Base-by-base conservation (phyloP, 2,329 filamentous ascomycete species). In the Gnomoniopsis sp. region DNA sequence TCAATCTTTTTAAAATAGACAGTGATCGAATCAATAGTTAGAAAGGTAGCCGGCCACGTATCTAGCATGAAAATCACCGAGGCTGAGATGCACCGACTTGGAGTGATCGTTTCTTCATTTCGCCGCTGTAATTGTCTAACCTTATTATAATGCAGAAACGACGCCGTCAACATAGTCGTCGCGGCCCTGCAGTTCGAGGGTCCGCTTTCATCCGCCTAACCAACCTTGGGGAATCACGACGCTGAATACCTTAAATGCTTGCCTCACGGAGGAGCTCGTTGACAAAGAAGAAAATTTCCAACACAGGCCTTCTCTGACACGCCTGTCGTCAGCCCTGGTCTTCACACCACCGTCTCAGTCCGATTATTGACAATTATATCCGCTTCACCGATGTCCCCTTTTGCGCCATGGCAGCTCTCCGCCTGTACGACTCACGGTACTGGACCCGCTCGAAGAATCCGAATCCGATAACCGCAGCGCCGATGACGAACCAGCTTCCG, bases 361-460 rank as follows among this genome's bases (percentile, higher is more conserved):
- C 8, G 8, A 50, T 56, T 22, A 50, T 22, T 14, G 36, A 1
- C 21, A 6, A 60, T 67, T 64, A 74, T 64, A 75, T 69, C 61
- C 68, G 64, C 33, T 64, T 62, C 47, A 65, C 30, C 23, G 46
- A 36, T 1, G 21, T 48, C 1, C 67, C 69, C 67, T 78, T 80
- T 56, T 65, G 64, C 0, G 68, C 76, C 53, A 74, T 72, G 17
- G 77, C 78, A 49, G 79, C 72, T 56, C 82, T 75, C 63, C 79
- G 75, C 67, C 79, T 75, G 72, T 87, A 90, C 64, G 82, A 78
- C 51, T 88, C 84, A 41, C 85, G 79, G 73, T 88, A 89, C 68
- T 82, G 79, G 58, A 88, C 85, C 56, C 88, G 80, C 68, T 87
- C 81, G 59, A 84, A 79, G 4, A 88, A 90, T 57, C 89, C 89